phyloP scores from a whole-genome alignment of 2,329 filamentous ascomycete genomes.

The Cytospora chrysosperma region DNA sequence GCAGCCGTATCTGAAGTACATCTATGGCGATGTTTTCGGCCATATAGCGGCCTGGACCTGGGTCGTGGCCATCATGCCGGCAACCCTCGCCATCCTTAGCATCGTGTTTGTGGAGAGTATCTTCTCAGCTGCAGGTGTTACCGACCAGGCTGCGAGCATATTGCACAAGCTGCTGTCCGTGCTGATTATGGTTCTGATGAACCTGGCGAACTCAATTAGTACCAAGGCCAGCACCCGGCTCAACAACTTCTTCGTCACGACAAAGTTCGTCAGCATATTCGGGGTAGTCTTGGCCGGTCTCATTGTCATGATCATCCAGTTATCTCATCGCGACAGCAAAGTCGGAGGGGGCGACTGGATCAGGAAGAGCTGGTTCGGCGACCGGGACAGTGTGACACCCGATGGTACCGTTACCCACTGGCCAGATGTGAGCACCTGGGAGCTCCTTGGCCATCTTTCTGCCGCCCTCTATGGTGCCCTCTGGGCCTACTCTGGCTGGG shows the following conservation, averaged over 20 bases:
- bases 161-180: slow-evolving; percentile 53
- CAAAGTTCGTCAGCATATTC: slow-evolving; percentile 51
- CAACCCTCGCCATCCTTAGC: slow-evolving; percentile 61
- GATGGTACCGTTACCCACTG: slow-evolving; percentile 51
- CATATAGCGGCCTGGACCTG: slow-evolving; percentile 66
- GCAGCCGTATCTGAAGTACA: slow-evolving; percentile 60
- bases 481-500: slow-evolving; percentile 67
- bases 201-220: slow-evolving; percentile 54
- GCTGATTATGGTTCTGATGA: slow-evolving; percentile 45
- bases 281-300: slow-evolving; percentile 50
- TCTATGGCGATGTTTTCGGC: slow-evolving; percentile 61
- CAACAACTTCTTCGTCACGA: slow-evolving; percentile 55
- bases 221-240: slow-evolving; percentile 54
- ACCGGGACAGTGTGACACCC: slow-evolving; percentile 48
- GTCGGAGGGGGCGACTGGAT: slow-evolving; percentile 52
- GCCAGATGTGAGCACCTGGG: slow-evolving; percentile 51
- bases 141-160: slow-evolving; percentile 42
- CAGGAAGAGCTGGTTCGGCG: slow-evolving; percentile 54
- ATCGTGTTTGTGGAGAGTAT: slow-evolving; percentile 64
- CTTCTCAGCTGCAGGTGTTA: slow-evolving; percentile 50
- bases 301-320: slow-evolving; percentile 44
- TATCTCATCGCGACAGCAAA: slow-evolving; percentile 35
- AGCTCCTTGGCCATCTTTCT: slow-evolving; percentile 58
- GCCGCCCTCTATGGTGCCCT: slow-evolving; percentile 61
- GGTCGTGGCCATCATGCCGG: slow-evolving; percentile 64